These are phyloP conservation scores for Ophiobolus disseminans DNA, from an alignment of 2,329 filamentous ascomycete species.

Conservation along the genomic window DNA sequence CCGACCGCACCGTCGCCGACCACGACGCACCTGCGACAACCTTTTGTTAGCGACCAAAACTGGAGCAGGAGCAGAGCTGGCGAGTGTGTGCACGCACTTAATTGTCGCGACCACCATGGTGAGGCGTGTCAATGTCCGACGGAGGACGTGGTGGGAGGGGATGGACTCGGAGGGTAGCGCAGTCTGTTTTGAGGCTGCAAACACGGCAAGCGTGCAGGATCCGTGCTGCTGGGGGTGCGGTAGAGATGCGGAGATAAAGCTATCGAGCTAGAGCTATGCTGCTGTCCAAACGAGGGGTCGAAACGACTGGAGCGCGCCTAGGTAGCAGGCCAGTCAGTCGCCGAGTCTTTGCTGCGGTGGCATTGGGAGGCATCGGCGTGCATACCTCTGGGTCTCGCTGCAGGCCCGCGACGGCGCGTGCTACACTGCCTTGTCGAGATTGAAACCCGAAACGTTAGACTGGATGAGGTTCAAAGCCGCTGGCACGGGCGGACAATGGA, in stretches of 20 bases:
- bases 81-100: conserved; percentile 43
- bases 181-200: conserved; percentile 17
- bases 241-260: conserved; percentile 31
- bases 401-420: conserved; percentile 44
- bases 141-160: background rate
- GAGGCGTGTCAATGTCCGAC: conserved; percentile 10
- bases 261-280: conserved; percentile 20
- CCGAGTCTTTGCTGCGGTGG: conserved; percentile 24
- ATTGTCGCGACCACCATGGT: conserved; percentile 53
- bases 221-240: conserved; percentile 20
- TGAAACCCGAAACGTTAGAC: conserved; percentile 51
- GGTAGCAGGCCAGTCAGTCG: conserved; percentile 37
- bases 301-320: conserved; percentile 40
- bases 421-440: conserved; percentile 41
- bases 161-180: background rate
- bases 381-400: conserved; percentile 39
- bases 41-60: conserved; percentile 16
- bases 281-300: conserved; percentile 49
- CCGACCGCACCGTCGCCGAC: conserved; percentile 99
- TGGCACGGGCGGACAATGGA: conserved; percentile 33
- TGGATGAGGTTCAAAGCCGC: conserved; percentile 40
- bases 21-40: conserved; percentile 81
- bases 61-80: background rate
- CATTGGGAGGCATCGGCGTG: conserved; percentile 26
- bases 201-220: conserved; percentile 18